Evolutionary conservation across 2,329 filamentous ascomycete genomes (phyloP).

Genomic region (Pyrenophora graminea): DNA sequence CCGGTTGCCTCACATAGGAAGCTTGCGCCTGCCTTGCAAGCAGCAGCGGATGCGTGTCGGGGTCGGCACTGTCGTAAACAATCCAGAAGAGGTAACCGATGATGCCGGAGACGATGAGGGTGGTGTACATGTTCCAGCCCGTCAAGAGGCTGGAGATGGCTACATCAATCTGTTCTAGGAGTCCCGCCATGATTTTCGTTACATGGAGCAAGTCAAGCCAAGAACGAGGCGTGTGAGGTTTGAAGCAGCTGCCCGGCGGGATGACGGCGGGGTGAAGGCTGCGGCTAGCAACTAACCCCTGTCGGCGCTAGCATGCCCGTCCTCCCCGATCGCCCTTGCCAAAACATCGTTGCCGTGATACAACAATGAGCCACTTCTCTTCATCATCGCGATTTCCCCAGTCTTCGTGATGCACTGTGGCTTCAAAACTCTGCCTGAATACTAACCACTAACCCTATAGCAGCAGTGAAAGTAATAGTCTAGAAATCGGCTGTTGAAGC

Average conservation of each 20-base stretch:
- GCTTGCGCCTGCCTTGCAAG: conserved; percentile 81
- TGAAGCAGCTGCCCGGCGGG: conserved; percentile 12
- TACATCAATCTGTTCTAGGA: conserved; percentile 72
- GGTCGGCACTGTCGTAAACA: conserved; percentile 72
- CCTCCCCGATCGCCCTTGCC: conserved; percentile 6
- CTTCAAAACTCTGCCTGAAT: neutral
- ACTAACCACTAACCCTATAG: conserved; percentile 34
- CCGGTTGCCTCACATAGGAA: conserved; percentile 77
- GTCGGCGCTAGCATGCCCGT: conserved; percentile 1
- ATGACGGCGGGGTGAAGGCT: conserved; percentile 14
- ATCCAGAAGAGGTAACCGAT: conserved; percentile 71
- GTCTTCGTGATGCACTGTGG: conserved; percentile 8
- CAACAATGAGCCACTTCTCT: conserved; percentile 5
- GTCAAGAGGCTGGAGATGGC: conserved; percentile 69
- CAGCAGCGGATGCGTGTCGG: conserved; percentile 89
- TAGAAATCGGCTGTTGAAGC: neutral
- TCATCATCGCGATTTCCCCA: neutral
- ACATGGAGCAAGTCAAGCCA: neutral
- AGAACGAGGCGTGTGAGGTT: neutral
- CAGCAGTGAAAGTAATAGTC: neutral
- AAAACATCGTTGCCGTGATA: conserved; percentile 17
- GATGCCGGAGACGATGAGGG: conserved; percentile 69
- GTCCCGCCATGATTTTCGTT: conserved; percentile 42
- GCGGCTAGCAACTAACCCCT: conserved; percentile 10
- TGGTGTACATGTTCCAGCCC: conserved; percentile 84